Conservation (phyloP, 139 green algal species). For the Micractinium conductrix region DNA sequence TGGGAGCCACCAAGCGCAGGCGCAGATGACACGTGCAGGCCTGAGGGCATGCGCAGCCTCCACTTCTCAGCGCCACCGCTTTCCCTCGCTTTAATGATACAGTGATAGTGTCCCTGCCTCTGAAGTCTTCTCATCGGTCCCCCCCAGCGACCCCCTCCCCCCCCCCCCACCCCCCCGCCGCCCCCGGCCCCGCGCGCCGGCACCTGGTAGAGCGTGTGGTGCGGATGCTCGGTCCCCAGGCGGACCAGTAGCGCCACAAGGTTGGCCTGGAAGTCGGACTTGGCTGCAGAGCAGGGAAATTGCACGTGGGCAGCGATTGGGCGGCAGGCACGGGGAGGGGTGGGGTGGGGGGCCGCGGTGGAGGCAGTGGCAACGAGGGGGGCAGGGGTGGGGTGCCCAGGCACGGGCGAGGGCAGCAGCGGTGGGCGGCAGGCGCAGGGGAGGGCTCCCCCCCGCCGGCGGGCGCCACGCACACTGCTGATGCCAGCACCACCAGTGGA, state of each 20-base stretch:
- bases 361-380: neutral
- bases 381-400: too few species aligned
- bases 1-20: neutral
- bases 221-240: conserved; percentile 82
- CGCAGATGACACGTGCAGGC: neutral
- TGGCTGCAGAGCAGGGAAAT: conserved; percentile 28
- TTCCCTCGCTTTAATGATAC: too few species aligned
- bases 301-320: too few species aligned
- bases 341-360: too few species aligned
- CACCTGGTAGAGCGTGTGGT: conserved; percentile 85
- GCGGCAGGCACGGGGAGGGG: too few species aligned
- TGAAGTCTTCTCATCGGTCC: neutral
- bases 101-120: too few species aligned
- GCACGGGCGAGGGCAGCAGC: too few species aligned
- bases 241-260: conserved; percentile 60
- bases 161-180: neutral
- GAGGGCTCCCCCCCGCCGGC: too few species aligned
- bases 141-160: neutral
- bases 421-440: too few species aligned
- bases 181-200: neutral
- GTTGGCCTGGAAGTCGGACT: conserved; percentile 46
- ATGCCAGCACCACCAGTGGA: neutral
- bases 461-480: too few species aligned
- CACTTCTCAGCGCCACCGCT: too few species aligned
- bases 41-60: neutral